Base-by-base conservation (phyloP, 176 grass and related monocot genomes). In the Ensete ventricosum region DNA sequence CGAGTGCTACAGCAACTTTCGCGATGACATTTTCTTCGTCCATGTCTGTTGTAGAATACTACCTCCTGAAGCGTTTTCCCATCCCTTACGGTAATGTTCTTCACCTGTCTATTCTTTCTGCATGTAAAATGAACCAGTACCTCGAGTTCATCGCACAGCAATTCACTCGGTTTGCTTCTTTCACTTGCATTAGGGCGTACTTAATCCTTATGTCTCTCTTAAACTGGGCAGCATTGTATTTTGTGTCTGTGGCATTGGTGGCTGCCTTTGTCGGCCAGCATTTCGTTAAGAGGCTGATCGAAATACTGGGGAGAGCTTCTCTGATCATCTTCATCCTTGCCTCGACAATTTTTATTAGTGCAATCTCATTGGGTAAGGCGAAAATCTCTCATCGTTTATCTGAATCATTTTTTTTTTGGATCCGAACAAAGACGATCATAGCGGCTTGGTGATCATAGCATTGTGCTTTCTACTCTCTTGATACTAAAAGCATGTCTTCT, bases 1-100 rank as follows among this genome's bases (percentile, higher is more conserved):
- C 96, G 58, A 94, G 91, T 89, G 96, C 93, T 27, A 97, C 93
- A 10, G 85, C 93, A 50, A 97, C 93, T 2, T 97, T 97, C 77
- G 93, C 90, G 0, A 97, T 92, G 93, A 92, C 91, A 84, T 97
- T 97, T 74, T 97, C 93, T 7, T 89, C 93, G 24, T 97, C 93
- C 11, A 97, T 92, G 93, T 97, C 93, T 0, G 93, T 92, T 20
- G 85, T 92, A 53, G 93, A 92, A 66, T 97, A 92, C 82, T 92
- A 90, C 77, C 93, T 97, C 65, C 74, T 99, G 85, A 77, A 86
- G 50, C 86, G 90, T 50, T 99, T 99, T 55, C 96, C 96, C 11
- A 52, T 99, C 34, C 88, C 91, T 71, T 91, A 89, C 19, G 88
- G 95, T 94, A 85, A 73, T 25, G 14, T 10, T 29, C 12, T 52